Evolutionary conservation across 2,329 filamentous ascomycete species (phyloP), one percentile per base, ranked within the genome.

Genomic region (Epichloe gansuensis): DNA sequence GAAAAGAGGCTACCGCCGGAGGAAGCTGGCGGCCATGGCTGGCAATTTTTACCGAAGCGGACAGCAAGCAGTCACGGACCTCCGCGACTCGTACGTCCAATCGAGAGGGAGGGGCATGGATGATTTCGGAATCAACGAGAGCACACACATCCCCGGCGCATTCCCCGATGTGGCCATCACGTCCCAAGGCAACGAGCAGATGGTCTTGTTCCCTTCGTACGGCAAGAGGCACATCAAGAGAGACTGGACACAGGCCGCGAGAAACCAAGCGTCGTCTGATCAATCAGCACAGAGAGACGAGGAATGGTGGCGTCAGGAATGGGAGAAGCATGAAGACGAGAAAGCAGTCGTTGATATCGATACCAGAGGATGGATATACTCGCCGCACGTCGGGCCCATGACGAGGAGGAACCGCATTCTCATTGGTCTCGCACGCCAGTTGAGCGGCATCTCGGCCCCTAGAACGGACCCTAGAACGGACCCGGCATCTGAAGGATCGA

Each of bases 171-270:
- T 88, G 17, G 80, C 85, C n/a, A 86, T 95, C 54, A 80, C 85
- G 15, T 78, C 82, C 11, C 83, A 82, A 55, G 90, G 88, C 12
- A 80, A 89, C 54, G 89, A 96, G 65, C 88, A 97, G 70, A 88
- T 98, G 82, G 81, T 98, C 9, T 66, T 98, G 25, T 98, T 98
- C 59, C 93, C 93, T 0, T 96, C 89, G 50, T 98, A 98, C 65
- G 89, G 88, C 8, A 82, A 90, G 63, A 76, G 76, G 55, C 85
- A 94, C 64, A 67, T 78, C 36, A 84, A 69, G 63, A 65, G 67
- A 56, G 66, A 66, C n/a, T 68, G 67, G 58, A 59, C 57, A n/a
- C 61, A 67, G 17, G 55, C 57, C 35, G 53, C 60, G 25, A 55
- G 59, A 25, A 65, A 64, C 51, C 57, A 61, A 34, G 56, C 58